These are phyloP conservation scores for Pythium aristosporum DNA, from an alignment of 352 stramenopile species.

Conservation along the genomic window DNA sequence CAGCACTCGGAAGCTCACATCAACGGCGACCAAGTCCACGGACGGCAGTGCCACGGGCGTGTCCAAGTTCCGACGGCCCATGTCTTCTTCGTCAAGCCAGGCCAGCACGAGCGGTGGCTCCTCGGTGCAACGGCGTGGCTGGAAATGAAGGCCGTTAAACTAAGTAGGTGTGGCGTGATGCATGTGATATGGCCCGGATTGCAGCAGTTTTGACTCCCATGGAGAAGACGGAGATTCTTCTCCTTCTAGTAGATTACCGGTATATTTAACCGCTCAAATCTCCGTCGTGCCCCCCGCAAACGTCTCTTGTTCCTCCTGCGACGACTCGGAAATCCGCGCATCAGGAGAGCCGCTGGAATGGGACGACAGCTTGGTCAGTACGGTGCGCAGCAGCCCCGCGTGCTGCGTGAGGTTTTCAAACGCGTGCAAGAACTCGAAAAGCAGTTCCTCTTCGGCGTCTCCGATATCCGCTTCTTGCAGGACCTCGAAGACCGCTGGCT, in stretches of 20 bases:
- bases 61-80: slow-evolving; percentile 18
- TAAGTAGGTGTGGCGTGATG: neutral
- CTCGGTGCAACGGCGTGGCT: slow-evolving; percentile 13
- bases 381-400: slow-evolving; percentile 56
- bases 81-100: slow-evolving; percentile 6
- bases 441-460: slow-evolving; percentile 62
- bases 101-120: slow-evolving; percentile 14
- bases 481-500: slow-evolving; percentile 79
- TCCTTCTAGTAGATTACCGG: slow-evolving; percentile 13
- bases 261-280: slow-evolving; percentile 13
- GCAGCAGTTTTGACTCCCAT: slow-evolving; percentile 2
- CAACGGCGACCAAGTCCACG: slow-evolving; percentile 13
- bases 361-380: slow-evolving; percentile 32
- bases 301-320: neutral
- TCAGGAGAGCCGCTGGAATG: slow-evolving; percentile 3
- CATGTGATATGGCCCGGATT: neutral
- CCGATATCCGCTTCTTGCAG: slow-evolving; percentile 37
- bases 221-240: neutral
- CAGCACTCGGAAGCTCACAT: slow-evolving; percentile 9
- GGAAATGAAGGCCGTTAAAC: slow-evolving; percentile 12
- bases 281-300: slow-evolving; percentile 18
- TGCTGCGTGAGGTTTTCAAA: slow-evolving; percentile 76
- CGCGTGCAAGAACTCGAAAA: slow-evolving; percentile 78
- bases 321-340: neutral
- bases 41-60: neutral